phyloP scores from a whole-genome alignment of 139 green algal genomes.

The Pycnococcus provasolii region DNA sequence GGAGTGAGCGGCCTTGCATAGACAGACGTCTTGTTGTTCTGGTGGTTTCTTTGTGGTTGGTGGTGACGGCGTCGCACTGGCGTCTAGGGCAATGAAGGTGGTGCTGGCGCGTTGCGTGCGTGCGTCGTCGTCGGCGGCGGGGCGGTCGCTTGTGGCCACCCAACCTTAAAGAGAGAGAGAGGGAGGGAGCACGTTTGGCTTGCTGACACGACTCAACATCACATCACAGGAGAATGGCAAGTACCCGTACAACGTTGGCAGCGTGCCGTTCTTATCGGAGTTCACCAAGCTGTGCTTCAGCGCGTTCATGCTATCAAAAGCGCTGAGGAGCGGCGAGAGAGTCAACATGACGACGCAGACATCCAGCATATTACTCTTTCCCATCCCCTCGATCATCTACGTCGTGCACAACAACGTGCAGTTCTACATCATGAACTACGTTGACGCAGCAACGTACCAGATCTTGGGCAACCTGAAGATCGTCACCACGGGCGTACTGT shows the following conservation, averaged over 20 bases:
- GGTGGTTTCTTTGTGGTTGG: no score
- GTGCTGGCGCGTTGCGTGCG: no score
- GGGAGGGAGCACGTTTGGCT: no score
- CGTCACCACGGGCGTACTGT: slow-evolving; percentile 40
- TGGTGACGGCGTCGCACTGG: no score
- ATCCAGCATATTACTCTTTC: slow-evolving; percentile 34
- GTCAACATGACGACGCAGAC: slow-evolving; percentile 21
- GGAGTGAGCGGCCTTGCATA: no score
- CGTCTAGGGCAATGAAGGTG: no score
- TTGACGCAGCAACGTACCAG: slow-evolving; percentile 51
- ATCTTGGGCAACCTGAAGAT: slow-evolving; percentile 56
- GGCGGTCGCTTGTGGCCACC: no score
- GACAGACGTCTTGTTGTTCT: no score
- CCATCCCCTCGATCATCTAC: slow-evolving; percentile 47
- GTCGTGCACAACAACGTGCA: slow-evolving; percentile 51
- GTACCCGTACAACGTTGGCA: slow-evolving; percentile 45
- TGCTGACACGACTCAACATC: no score
- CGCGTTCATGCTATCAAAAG: slow-evolving; percentile 24
- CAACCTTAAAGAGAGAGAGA: no score
- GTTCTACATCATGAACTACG: slow-evolving; percentile 38
- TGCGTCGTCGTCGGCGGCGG: no score
- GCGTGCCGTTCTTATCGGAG: slow-evolving; percentile 43
- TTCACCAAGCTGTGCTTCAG: slow-evolving; percentile 38
- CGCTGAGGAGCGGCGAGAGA: neutral
- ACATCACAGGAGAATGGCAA: slow-evolving; percentile 26